Evolutionary conservation across 176 grass and related monocot species (phyloP).

Genomic region (Carex kokanica): DNA sequence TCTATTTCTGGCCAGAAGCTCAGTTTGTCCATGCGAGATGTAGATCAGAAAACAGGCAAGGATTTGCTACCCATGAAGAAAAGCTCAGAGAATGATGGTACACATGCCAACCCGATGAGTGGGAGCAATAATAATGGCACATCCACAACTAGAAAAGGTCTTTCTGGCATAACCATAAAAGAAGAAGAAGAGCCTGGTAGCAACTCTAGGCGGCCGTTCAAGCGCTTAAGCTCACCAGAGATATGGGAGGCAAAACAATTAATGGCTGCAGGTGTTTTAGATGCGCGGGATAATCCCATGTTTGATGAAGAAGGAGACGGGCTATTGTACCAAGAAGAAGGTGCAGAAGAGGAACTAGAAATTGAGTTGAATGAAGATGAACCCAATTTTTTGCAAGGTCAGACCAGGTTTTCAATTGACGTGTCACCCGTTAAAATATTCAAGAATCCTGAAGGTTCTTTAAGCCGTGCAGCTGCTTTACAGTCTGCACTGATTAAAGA

Average conservation of each 20-base stretch:
- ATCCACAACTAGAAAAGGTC: constrained; percentile 43
- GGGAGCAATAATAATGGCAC: constrained; percentile 14
- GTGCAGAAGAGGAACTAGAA: constrained; percentile 78
- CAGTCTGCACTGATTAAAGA: constrained; percentile 95
- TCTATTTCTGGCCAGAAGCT: constrained; percentile 71
- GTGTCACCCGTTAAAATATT: constrained; percentile 96
- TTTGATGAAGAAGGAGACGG: constrained; percentile 88
- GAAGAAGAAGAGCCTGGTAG: constrained; percentile 57
- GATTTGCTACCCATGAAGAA: constrained; percentile 69
- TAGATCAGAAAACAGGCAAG: constrained; percentile 83
- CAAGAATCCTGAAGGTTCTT: constrained; percentile 91
- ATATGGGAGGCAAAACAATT: constrained; percentile 92
- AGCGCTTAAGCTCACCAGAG: constrained; percentile 87
- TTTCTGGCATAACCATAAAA: constrained; percentile 75
- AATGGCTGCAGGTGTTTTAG: constrained; percentile 76
- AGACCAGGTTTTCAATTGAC: constrained; percentile 75
- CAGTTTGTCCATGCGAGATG: constrained; percentile 69
- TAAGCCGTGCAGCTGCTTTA: constrained; percentile 79
- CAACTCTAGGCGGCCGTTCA: constrained; percentile 47
- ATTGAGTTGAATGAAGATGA: constrained; percentile 95
- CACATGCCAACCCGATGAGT: constrained; percentile 50
- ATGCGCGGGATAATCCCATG: constrained; percentile 58
- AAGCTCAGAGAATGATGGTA: constrained; percentile 35
- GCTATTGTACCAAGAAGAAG: constrained; percentile 81
- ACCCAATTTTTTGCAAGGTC: constrained; percentile 84